Percentiles rank a stretch among this genome's conserved stretches.
These are phyloP conservation scores for Fusarium tupiense DNA, from an alignment of 2,329 filamentous ascomycete genomes.

Conservation along the genomic window DNA sequence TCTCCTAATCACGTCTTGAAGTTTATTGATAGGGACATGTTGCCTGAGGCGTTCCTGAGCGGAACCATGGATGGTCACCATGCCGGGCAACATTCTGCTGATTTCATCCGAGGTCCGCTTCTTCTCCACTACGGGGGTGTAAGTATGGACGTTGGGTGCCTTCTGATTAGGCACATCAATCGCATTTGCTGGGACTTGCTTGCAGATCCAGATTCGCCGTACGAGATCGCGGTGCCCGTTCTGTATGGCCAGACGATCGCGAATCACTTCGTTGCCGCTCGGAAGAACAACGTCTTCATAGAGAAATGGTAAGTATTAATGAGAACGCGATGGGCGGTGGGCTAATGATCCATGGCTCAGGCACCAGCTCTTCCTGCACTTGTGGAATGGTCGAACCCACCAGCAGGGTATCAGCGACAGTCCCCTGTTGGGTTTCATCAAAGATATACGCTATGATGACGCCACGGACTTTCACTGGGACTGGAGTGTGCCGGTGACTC, in stretches of 20 bases:
- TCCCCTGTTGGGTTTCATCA: background rate
- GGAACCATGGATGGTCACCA: background rate
- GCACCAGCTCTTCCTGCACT: background rate
- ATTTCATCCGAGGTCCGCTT: background rate
- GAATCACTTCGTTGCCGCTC: background rate
- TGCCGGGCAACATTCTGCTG: background rate
- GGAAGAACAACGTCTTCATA: background rate
- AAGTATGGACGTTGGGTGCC: background rate
- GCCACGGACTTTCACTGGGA: background rate
- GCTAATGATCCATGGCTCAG: background rate
- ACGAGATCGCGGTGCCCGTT: background rate
- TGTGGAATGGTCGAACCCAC: background rate
- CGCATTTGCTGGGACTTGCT: background rate
- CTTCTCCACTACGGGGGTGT: background rate
- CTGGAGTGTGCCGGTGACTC: background rate
- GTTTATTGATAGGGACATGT: background rate
- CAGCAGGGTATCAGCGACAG: background rate
- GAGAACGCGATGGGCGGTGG: rapidly evolving
- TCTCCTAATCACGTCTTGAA: background rate
- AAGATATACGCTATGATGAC: background rate
- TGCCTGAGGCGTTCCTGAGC: background rate
- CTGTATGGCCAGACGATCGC: background rate
- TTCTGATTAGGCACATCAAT: background rate
- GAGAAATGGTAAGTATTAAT: background rate
- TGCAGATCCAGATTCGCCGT: background rate